Percentiles rank a stretch among this genome's conserved stretches.
These are phyloP conservation scores for Penicillium olsonii DNA, from an alignment of 2,329 filamentous ascomycete species.

Conservation along the genomic window DNA sequence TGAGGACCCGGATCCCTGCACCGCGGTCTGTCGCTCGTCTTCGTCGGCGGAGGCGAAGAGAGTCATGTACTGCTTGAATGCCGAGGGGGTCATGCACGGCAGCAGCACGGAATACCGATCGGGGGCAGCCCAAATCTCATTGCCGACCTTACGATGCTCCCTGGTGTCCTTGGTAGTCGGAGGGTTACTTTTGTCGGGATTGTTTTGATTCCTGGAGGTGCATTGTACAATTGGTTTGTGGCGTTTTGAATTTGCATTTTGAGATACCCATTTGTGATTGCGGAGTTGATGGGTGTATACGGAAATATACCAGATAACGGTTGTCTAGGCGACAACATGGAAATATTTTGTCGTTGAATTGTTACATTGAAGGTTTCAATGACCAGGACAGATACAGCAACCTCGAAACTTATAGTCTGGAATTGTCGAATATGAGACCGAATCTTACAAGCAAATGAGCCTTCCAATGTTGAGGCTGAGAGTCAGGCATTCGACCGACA, in stretches of 20 bases:
- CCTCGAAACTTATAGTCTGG: too few relatives aligned
- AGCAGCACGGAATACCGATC: slow-evolving; percentile 6
- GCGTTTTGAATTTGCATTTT: background rate
- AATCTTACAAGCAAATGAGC: too few relatives aligned
- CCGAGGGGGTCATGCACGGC: slow-evolving; percentile 11
- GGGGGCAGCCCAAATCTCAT: background rate
- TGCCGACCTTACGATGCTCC: background rate
- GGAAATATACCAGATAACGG: too few relatives aligned
- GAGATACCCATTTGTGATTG: slow-evolving; percentile 12
- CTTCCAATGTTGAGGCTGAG: too few relatives aligned
- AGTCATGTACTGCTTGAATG: slow-evolving; percentile 21
- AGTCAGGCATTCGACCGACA: too few relatives aligned
- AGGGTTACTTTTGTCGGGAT: slow-evolving; percentile 1
- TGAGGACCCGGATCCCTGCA: slow-evolving; percentile 17
- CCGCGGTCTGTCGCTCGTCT: slow-evolving; percentile 15
- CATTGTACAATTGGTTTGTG: background rate
- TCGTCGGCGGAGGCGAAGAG: slow-evolving; percentile 5
- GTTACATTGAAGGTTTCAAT: too few relatives aligned
- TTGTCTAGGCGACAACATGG: too few relatives aligned
- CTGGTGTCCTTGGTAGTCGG: slow-evolving; percentile 4
- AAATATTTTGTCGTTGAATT: too few relatives aligned
- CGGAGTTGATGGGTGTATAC: too few relatives aligned
- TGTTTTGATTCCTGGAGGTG: background rate
- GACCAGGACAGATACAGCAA: too few relatives aligned
- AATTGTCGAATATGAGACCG: too few relatives aligned